Evolutionary conservation across 192 early-diverging fungal genomes (phyloP).

Genomic region (Haplosporangium gracile): DNA sequence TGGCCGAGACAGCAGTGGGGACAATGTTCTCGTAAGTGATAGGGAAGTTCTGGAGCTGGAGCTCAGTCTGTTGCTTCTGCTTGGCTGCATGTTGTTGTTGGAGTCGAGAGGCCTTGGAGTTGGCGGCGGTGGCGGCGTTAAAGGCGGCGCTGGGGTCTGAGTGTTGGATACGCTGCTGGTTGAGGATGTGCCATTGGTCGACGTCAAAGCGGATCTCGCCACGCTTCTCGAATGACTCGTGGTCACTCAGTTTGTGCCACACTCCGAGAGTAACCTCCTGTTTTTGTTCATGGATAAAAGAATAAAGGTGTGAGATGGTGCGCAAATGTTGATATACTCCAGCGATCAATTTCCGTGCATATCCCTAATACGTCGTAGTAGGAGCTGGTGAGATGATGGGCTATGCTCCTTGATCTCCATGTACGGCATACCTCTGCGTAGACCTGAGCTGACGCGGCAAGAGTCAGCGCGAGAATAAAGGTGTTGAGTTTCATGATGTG

Average conservation of each 20-base stretch:
- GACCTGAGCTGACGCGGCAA: conserved; percentile 43
- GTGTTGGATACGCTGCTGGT: conserved; percentile 13
- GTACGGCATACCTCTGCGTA: conserved; percentile 41
- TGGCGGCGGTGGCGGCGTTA: neutral
- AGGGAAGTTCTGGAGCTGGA: conserved; percentile 5
- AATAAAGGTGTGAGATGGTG: neutral
- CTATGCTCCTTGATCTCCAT: neutral
- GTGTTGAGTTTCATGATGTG: conserved; percentile 44
- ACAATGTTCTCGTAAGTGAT: conserved; percentile 27
- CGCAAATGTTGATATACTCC: neutral
- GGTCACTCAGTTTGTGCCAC: conserved; percentile 54
- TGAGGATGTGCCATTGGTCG: conserved; percentile 25
- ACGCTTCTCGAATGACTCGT: conserved; percentile 51
- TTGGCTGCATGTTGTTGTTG: conserved; percentile 17
- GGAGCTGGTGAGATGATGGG: neutral
- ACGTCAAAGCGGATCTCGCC: conserved; percentile 48
- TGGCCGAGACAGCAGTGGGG: neutral
- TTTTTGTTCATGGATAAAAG: neutral
- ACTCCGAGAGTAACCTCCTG: conserved; percentile 52
- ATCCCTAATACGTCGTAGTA: neutral
- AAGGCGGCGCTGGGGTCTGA: neutral
- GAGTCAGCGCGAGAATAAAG: conserved; percentile 40
- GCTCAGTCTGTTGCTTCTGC: conserved; percentile 18
- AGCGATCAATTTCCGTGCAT: neutral
- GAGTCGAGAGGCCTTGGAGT: conserved; percentile 7